phyloP scores from a whole-genome alignment of 2,329 filamentous ascomycete species.

The Exophiala sp. region DNA sequence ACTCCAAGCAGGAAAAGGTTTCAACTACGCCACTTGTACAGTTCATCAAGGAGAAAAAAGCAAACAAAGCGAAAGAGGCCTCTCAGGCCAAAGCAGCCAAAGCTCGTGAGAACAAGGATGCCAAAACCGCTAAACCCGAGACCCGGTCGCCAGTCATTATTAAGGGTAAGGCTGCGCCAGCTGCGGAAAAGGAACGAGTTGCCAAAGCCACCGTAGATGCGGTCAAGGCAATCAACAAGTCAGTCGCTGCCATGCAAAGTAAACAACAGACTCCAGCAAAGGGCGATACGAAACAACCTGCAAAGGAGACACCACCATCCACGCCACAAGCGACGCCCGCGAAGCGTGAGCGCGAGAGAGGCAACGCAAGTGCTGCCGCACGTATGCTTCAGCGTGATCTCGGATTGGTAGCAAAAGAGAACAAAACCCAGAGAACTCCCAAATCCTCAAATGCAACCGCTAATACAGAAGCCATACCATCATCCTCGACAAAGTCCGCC shows the following conservation, averaged over 20 bases:
- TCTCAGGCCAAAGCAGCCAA: slow-evolving; percentile 37
- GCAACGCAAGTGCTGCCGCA: slow-evolving; percentile 51
- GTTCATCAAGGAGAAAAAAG: slow-evolving; percentile 87
- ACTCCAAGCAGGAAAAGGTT: slow-evolving; percentile 59
- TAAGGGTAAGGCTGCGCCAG: slow-evolving; percentile 26
- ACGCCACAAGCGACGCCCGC: slow-evolving; percentile 32
- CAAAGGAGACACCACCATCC: slow-evolving; percentile 10
- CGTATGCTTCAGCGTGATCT: slow-evolving; percentile 62
- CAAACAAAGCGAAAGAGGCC: slow-evolving; percentile 59
- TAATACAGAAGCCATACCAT: slow-evolving; percentile 25
- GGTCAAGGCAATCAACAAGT: slow-evolving; percentile 55
- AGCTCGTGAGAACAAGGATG: slow-evolving; percentile 63
- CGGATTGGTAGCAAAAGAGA: slow-evolving; percentile 42
- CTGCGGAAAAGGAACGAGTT: slow-evolving; percentile 37
- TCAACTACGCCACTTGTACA: slow-evolving; percentile 87
- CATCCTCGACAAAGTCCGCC: slow-evolving; percentile 31
- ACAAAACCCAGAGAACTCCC: slow-evolving; percentile 16
- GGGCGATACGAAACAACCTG: slow-evolving; percentile 32
- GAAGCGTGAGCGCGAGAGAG: slow-evolving; percentile 53
- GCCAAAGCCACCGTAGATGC: slow-evolving; percentile 63
- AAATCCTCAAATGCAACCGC: slow-evolving; percentile 8
- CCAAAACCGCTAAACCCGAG: slow-evolving; percentile 46
- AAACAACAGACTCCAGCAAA: slow-evolving; percentile 36
- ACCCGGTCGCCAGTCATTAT: slow-evolving; percentile 36
- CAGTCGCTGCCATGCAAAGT: slow-evolving; percentile 35